A percentile compares a stretch with the other conserved stretches of the same genome.
Conservation (phyloP, 805 yeast genomes). For the Wickerhamiella occidentalis region DNA sequence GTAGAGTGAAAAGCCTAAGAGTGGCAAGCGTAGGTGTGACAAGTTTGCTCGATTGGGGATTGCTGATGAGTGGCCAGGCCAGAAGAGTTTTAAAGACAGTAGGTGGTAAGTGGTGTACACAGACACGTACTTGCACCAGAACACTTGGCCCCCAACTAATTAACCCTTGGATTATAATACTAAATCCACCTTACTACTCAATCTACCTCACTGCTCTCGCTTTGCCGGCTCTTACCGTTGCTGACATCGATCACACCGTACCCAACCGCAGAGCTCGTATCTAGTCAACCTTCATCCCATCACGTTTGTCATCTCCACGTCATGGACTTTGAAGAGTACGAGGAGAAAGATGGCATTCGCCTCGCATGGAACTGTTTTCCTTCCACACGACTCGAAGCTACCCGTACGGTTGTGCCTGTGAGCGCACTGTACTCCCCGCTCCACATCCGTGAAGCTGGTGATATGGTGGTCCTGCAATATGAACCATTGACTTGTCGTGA, state of each 20-base stretch:
- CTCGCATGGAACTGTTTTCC: constrained; percentile 86
- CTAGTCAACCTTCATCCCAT: not conserved
- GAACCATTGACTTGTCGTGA: constrained; percentile 77
- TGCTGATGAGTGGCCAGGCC: too few relatives aligned
- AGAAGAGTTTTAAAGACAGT: too few relatives aligned
- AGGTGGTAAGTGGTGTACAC: too few relatives aligned
- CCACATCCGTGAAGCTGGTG: constrained; percentile 47
- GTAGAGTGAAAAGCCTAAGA: too few relatives aligned
- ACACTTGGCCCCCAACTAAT: too few relatives aligned
- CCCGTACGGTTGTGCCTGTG: constrained; percentile 84
- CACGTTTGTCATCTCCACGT: constrained; percentile 12
- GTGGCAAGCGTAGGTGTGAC: too few relatives aligned
- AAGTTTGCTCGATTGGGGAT: too few relatives aligned
- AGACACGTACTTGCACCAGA: too few relatives aligned
- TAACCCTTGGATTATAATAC: too few relatives aligned
- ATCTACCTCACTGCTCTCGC: too few relatives aligned
- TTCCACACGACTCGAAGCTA: constrained; percentile 75
- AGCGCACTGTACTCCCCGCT: constrained; percentile 94
- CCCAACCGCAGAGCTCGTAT: not conserved
- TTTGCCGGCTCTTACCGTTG: too few relatives aligned
- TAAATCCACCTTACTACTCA: too few relatives aligned
- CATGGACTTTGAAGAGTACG: constrained; percentile 45
- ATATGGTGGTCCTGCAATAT: constrained; percentile 63
- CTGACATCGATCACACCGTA: not conserved
- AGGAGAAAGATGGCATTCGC: constrained; percentile 52